These are phyloP conservation scores for Solanum chilense DNA, from an alignment of 257 asterid genomes.

Conservation along the genomic window DNA sequence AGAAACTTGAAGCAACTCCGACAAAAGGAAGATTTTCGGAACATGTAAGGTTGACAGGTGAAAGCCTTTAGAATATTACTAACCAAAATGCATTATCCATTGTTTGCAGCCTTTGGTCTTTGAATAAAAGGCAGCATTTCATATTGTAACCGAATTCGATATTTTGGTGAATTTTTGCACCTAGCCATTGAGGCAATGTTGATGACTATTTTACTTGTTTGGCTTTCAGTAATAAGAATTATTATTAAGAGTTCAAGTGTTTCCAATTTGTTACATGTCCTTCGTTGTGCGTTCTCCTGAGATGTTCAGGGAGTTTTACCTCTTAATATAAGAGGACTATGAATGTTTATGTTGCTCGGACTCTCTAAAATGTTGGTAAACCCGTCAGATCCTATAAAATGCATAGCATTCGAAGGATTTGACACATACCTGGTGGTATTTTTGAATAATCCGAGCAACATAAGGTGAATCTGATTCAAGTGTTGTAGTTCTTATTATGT, in stretches of 20 bases:
- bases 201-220: neutral
- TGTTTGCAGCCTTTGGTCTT: neutral
- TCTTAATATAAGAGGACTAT: neutral
- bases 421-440: neutral
- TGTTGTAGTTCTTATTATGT: neutral
- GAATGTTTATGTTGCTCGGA: neutral
- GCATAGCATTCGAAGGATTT: neutral
- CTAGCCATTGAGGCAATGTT: neutral
- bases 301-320: neutral
- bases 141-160: neutral
- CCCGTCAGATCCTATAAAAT: neutral
- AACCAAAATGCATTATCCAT: neutral
- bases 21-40: neutral
- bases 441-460: neutral
- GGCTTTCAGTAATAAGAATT: neutral
- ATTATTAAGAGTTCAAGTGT: neutral
- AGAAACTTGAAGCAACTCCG: neutral
- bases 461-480: neutral
- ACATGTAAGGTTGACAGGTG: neutral
- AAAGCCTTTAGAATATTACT: neutral
- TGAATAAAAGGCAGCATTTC: neutral
- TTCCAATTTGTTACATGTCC: neutral
- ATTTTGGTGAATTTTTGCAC: neutral
- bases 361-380: neutral
- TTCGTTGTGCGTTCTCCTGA: neutral